These are phyloP conservation scores for Zalaria obscura DNA, from an alignment of 2,329 filamentous ascomycete species.

Conservation along the genomic window DNA sequence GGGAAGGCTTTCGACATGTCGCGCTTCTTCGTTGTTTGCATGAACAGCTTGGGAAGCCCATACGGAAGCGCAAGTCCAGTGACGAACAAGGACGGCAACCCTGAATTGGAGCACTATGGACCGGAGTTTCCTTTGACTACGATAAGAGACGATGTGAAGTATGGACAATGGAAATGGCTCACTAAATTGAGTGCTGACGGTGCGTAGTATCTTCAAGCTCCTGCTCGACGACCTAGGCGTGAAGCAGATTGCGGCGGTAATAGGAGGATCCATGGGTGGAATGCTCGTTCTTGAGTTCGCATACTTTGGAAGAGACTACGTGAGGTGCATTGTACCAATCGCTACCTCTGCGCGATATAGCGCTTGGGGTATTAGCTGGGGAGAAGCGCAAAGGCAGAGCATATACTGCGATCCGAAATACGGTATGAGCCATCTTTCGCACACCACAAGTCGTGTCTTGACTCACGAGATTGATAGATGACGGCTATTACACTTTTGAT, in stretches of 20 bases:
- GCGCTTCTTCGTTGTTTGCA: constrained; percentile 72
- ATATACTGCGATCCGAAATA: constrained; percentile 99
- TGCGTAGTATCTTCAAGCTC: constrained; percentile 56
- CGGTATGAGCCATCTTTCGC: constrained; percentile 3
- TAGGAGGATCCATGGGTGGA: constrained; percentile 75
- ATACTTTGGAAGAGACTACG: constrained; percentile 78
- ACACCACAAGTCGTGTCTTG: background rate
- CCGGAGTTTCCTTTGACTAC: constrained; percentile 95
- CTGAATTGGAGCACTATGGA: constrained; percentile 63
- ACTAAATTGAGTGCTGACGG: constrained; percentile 11
- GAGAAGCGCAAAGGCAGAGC: constrained; percentile 75
- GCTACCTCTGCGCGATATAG: constrained; percentile 75
- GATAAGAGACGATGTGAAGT: constrained; percentile 81
- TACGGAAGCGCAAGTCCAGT: constrained; percentile 82
- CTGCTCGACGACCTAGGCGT: constrained; percentile 71
- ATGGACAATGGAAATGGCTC: constrained; percentile 20
- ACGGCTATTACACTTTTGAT: constrained; percentile 82
- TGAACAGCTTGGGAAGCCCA: constrained; percentile 74
- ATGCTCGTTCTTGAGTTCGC: constrained; percentile 89
- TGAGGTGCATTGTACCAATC: constrained; percentile 67
- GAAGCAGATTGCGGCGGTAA: constrained; percentile 60
- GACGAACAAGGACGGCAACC: constrained; percentile 73
- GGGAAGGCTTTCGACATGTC: constrained; percentile 70
- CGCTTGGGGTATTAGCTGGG: constrained; percentile 86
- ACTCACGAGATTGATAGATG: constrained; percentile 37